Percentiles rank a stretch among this genome's conserved stretches.
Conservation (phyloP, 2,329 filamentous ascomycete genomes). For the Cladosporium sp. region DNA sequence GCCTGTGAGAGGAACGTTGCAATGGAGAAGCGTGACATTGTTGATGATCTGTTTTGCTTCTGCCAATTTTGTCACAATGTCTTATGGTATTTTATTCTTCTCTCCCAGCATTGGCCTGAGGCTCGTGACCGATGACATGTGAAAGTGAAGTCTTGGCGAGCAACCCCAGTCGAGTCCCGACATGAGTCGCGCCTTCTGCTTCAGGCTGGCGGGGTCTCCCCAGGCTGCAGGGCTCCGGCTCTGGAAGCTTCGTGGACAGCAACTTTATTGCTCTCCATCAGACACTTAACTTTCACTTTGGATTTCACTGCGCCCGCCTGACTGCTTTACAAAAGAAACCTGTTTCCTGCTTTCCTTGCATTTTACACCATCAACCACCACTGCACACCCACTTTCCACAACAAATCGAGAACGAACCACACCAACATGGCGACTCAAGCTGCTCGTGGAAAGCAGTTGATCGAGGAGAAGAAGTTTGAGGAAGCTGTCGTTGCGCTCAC, state of each 20-base stretch:
- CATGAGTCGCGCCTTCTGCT: not conserved
- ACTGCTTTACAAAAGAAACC: not conserved
- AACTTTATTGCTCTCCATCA: not conserved
- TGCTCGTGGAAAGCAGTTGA: constrained; percentile 61
- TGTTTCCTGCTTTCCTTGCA: not conserved
- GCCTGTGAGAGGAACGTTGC: constrained; percentile 50
- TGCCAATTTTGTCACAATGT: not conserved
- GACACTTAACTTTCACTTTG: not conserved
- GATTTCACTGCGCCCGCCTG: not conserved
- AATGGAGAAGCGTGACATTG: constrained; percentile 50
- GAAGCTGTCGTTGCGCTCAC: constrained; percentile 70
- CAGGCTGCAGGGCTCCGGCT: constrained; percentile 1
- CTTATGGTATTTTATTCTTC: not conserved
- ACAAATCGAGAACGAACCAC: not conserved
- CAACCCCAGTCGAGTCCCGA: not conserved
- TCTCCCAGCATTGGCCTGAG: not conserved
- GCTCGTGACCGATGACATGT: constrained; percentile 13
- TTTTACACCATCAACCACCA: not conserved
- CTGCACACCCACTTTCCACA: not conserved
- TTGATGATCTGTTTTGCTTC: not conserved
- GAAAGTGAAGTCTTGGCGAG: constrained; percentile 4
- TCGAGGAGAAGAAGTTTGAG: constrained; percentile 64
- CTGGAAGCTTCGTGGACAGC: constrained; percentile 2
- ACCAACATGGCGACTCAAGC: constrained; percentile 53
- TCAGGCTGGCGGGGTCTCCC: constrained; percentile 2